Percentiles rank a stretch among this genome's conserved stretches.
phyloP scores from a whole-genome alignment of 2,329 filamentous ascomycete species.

The Didymella pomorum region DNA sequence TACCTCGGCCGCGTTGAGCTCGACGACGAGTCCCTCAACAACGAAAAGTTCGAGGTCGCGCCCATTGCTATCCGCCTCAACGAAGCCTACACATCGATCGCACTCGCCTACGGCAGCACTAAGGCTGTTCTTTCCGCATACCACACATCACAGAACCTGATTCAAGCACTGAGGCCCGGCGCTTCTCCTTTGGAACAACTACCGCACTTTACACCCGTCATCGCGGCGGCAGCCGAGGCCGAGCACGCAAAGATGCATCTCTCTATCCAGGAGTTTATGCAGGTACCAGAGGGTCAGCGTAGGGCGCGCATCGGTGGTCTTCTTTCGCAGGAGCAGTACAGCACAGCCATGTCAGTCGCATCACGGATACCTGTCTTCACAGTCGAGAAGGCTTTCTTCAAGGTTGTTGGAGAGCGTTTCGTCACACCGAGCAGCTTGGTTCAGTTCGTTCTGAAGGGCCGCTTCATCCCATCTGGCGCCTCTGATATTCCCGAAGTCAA shows the following conservation, averaged over 20 bases:
- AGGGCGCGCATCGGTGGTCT: conserved; percentile 74
- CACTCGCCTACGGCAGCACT: conserved; percentile 86
- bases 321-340: conserved; percentile 78
- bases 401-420: conserved; percentile 92
- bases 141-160: conserved; percentile 81
- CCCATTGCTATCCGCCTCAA: conserved; percentile 86
- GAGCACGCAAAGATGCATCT: conserved; percentile 70
- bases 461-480: conserved; percentile 87
- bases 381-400: conserved; percentile 96
- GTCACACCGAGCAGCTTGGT: conserved; percentile 93
- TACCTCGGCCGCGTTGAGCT: conserved; percentile 91
- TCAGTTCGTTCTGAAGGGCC: conserved; percentile 92
- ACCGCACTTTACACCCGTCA: conserved; percentile 77
- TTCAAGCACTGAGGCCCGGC: conserved; percentile 86
- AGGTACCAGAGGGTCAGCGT: conserved; percentile 76
- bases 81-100: conserved; percentile 85
- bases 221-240: conserved; percentile 72
- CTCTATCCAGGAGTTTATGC: conserved; percentile 88
- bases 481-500: conserved; percentile 76
- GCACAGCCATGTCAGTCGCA: conserved; percentile 76
- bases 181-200: conserved; percentile 91
- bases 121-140: conserved; percentile 83
- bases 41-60: conserved; percentile 87
- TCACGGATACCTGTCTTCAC: conserved; percentile 83
- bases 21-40: conserved; percentile 77